A percentile compares a stretch with the other conserved stretches of the same genome.
Evolutionary conservation across 2,329 filamentous ascomycete genomes (phyloP).

Genomic region (Fusarium vanettenii): DNA sequence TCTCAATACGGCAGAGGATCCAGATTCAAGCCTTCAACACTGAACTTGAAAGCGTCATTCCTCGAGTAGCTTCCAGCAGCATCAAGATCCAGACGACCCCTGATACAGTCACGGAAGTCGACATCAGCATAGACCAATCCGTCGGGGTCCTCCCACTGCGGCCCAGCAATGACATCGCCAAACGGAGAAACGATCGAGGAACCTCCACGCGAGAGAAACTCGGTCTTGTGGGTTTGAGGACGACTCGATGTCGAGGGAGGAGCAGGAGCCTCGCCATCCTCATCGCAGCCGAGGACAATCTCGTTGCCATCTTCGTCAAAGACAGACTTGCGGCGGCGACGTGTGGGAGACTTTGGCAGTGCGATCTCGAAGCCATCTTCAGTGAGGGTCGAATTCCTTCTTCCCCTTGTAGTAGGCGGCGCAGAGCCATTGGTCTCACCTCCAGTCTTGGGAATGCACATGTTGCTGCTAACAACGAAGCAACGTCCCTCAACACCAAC

Average conservation of each 20-base stretch:
- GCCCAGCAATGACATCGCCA: slow-evolving; percentile 83
- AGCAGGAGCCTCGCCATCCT: slow-evolving; percentile 28
- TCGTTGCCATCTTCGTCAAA: slow-evolving; percentile 67
- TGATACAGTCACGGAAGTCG: slow-evolving; percentile 88
- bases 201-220: slow-evolving; percentile 78
- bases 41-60: slow-evolving; percentile 72
- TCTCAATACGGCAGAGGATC: slow-evolving; percentile 65
- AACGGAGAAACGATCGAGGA: slow-evolving; percentile 84
- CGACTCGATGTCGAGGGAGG: slow-evolving; percentile 10
- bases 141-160: slow-evolving; percentile 83
- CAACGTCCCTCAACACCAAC: slow-evolving; percentile 84
- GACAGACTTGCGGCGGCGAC: slow-evolving; percentile 53
- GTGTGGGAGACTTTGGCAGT: slow-evolving; percentile 48
- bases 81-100: slow-evolving; percentile 85
- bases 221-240: slow-evolving; percentile 28
- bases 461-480: slow-evolving; percentile 88
- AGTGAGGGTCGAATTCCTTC: slow-evolving; percentile 54
- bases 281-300: slow-evolving; percentile 58
- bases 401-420: neutral
- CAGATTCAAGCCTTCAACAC: slow-evolving; percentile 68
- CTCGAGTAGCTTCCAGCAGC: slow-evolving; percentile 87
- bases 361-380: slow-evolving; percentile 62
- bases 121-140: slow-evolving; percentile 78
- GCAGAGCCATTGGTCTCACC: slow-evolving; percentile 4
- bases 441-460: slow-evolving; percentile 68